A percentile compares a stretch with the other conserved stretches of the same genome.
These are phyloP conservation scores for Drosera spatulata DNA, from an alignment of 179 eudicot genomes.

Conservation along the genomic window DNA sequence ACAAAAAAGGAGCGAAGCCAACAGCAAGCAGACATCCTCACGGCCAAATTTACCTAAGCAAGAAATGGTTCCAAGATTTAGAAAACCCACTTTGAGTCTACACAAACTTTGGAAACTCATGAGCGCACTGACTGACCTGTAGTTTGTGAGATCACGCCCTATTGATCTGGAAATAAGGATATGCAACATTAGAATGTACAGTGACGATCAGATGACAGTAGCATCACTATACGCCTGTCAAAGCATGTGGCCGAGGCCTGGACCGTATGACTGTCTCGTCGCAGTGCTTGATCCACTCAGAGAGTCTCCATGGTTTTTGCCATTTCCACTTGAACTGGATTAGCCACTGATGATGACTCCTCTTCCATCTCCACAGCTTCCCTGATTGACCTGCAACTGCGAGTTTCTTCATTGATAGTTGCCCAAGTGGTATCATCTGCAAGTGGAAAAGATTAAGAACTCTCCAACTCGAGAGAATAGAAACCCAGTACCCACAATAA, in stretches of 20 bases:
- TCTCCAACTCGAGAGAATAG: background rate
- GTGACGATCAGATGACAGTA: background rate
- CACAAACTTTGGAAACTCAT: no score
- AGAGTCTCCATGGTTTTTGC: conserved; percentile 99
- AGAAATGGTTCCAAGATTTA: background rate
- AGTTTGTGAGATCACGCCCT: background rate
- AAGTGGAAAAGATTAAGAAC: background rate
- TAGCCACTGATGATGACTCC: conserved; percentile 99
- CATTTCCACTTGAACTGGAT: conserved; percentile 99
- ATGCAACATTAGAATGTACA: conserved; percentile 17
- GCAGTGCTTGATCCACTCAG: conserved; percentile 93
- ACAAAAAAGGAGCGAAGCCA: background rate
- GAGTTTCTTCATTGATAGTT: conserved; percentile 76
- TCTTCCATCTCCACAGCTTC: conserved; percentile 98
- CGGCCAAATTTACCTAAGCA: background rate
- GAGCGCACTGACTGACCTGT: no score
- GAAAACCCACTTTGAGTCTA: background rate
- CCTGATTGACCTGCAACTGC: conserved; percentile 81
- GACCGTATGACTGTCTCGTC: conserved; percentile 86
- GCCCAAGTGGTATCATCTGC: conserved; percentile 93
- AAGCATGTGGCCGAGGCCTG: conserved; percentile 70
- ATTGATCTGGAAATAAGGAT: background rate
- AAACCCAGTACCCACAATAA: background rate
- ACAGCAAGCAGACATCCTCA: background rate
- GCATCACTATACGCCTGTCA: conserved; percentile 35